phyloP scores from a whole-genome alignment of 2,329 filamentous ascomycete species.

The Hypoxylon sp. region DNA sequence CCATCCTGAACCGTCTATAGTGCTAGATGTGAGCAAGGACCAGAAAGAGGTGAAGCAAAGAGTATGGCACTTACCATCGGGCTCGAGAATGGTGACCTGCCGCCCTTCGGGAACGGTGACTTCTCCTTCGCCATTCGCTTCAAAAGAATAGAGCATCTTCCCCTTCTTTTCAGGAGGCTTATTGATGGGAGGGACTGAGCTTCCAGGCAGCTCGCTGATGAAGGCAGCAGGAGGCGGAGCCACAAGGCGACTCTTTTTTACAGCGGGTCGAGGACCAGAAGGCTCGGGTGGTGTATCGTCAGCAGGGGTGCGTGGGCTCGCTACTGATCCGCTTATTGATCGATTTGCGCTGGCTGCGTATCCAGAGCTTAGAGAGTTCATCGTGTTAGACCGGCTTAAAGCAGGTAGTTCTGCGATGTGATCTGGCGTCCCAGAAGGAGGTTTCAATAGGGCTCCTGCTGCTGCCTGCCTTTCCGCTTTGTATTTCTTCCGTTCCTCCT shows the following conservation, averaged over 20 bases:
- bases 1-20: slow-evolving; percentile 89
- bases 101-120: slow-evolving; percentile 82
- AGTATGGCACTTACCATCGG: slow-evolving; percentile 79
- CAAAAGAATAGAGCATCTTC: slow-evolving; percentile 91
- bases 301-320: slow-evolving; percentile 59
- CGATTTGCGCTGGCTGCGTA: slow-evolving; percentile 84
- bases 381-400: slow-evolving; percentile 84
- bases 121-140: slow-evolving; percentile 84
- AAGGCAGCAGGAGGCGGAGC: slow-evolving; percentile 90
- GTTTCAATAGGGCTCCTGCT: slow-evolving; percentile 71
- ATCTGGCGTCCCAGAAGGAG: slow-evolving; percentile 60
- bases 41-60: slow-evolving; percentile 19
- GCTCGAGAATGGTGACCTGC: slow-evolving; percentile 82
- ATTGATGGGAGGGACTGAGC: slow-evolving; percentile 51
- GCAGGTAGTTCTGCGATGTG: slow-evolving; percentile 73
- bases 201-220: slow-evolving; percentile 74
- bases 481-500: slow-evolving; percentile 95
- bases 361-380: slow-evolving; percentile 89
- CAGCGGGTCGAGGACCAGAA: slow-evolving; percentile 63
- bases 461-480: slow-evolving; percentile 87
- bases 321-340: slow-evolving; percentile 73
- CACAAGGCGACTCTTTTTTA: slow-evolving; percentile 78
- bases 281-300: slow-evolving; percentile 62
- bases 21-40: slow-evolving; percentile 49
- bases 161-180: slow-evolving; percentile 72